Evolutionary conservation across 2,329 filamentous ascomycete genomes (phyloP).

Genomic region (Sclerotinia sclerotiorum): DNA sequence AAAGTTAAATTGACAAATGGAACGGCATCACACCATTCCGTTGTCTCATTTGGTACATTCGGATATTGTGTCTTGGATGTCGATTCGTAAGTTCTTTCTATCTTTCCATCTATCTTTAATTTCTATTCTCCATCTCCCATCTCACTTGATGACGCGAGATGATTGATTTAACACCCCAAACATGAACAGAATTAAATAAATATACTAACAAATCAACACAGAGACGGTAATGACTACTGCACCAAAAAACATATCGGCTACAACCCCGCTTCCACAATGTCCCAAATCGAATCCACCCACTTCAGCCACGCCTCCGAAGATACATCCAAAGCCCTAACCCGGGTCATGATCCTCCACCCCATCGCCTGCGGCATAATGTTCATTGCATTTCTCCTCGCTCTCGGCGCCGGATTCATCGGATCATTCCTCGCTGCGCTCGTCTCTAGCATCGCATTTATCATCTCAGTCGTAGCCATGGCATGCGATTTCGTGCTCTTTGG

Average conservation of each 20-base stretch:
- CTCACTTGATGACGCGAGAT: not conserved
- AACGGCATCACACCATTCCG: constrained; percentile 40
- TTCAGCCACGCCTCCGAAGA: constrained; percentile 46
- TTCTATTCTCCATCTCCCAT: not conserved
- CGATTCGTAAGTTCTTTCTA: constrained; percentile 34
- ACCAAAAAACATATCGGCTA: constrained; percentile 54
- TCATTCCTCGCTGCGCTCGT: constrained; percentile 53
- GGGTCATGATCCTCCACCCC: constrained; percentile 62
- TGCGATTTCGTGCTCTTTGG: constrained; percentile 60
- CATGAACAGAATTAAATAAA: not conserved
- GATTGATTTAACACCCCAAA: not conserved
- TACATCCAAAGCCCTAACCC: constrained; percentile 52
- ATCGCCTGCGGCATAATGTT: constrained; percentile 58
- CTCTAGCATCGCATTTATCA: constrained; percentile 50
- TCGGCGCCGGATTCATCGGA: constrained; percentile 53
- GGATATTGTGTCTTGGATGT: constrained; percentile 53
- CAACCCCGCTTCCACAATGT: constrained; percentile 50
- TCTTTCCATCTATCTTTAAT: not conserved
- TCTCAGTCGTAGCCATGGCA: constrained; percentile 50
- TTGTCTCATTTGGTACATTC: constrained; percentile 58
- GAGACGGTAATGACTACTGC: constrained; percentile 49
- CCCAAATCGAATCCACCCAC: constrained; percentile 39
- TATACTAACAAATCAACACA: constrained; percentile 13
- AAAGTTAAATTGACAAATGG: constrained; percentile 49
- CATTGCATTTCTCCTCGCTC: constrained; percentile 56